phyloP scores from a whole-genome alignment of 495 filamentous ascomycete genomes.

The Penicillium malachiteum region DNA sequence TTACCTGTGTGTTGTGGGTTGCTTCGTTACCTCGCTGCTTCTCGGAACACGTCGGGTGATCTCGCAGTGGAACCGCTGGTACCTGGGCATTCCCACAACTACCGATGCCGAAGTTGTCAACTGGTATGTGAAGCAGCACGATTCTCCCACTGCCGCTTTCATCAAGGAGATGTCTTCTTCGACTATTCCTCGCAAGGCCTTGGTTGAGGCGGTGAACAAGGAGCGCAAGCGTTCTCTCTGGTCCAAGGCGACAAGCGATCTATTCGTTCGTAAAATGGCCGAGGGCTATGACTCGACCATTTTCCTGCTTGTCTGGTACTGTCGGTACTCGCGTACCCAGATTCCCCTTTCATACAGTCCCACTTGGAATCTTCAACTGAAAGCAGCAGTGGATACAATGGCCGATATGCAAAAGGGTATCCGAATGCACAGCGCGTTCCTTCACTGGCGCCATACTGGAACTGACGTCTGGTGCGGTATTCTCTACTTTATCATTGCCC shows the following conservation, averaged over 20 bases:
- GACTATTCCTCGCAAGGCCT: background rate
- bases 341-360: constrained; percentile 4
- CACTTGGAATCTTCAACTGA: constrained; percentile 3
- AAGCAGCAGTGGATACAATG: constrained; percentile 4
- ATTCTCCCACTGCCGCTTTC: background rate
- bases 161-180: background rate
- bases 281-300: background rate
- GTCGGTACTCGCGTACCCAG: constrained; percentile 3
- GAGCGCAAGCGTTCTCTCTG: constrained; percentile 1
- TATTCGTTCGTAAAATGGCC: constrained; percentile 1
- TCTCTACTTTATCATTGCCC: constrained; percentile 4
- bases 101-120: constrained; percentile 1
- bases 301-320: constrained; percentile 6
- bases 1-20: constrained; percentile 3
- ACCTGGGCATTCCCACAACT: background rate
- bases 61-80: constrained; percentile 4
- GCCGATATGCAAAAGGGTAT: constrained; percentile 5
- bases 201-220: background rate
- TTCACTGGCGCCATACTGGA: constrained; percentile 5
- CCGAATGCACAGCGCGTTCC: constrained; percentile 2
- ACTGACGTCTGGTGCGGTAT: constrained; percentile 4
- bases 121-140: background rate
- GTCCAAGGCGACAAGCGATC: constrained; percentile 5
- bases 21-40: background rate
- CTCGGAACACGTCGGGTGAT: constrained; percentile 1